Evolutionary conservation across 2,329 filamentous ascomycete species (phyloP).

Genomic region (Trichophyton mentagrophytes): DNA sequence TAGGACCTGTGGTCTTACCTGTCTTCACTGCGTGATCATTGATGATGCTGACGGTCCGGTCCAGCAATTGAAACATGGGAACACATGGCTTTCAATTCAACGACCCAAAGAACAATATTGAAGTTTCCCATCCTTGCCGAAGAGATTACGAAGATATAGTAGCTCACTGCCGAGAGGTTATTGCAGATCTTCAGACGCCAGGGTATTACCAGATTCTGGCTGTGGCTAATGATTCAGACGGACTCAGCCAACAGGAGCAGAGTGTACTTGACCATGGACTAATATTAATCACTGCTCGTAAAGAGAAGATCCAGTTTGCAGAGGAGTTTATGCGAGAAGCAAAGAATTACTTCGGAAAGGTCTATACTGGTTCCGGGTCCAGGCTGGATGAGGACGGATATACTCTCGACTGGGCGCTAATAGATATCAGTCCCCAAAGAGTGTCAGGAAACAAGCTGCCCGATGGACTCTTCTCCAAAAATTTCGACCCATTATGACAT

Average conservation of each 20-base stretch:
- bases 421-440: background rate
- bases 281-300: too few relatives aligned
- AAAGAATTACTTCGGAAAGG: background rate
- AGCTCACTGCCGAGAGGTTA: background rate
- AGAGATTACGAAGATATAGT: background rate
- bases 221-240: too few relatives aligned
- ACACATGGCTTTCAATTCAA: background rate
- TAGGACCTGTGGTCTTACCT: background rate
- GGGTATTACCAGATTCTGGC: too few relatives aligned
- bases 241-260: too few relatives aligned
- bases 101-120: background rate
- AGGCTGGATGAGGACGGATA: background rate
- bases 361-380: conserved; percentile 3
- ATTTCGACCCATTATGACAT: background rate
- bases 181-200: background rate
- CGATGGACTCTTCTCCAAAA: too few relatives aligned
- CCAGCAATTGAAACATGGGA: background rate
- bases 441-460: background rate
- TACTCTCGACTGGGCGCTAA: conserved; percentile 5
- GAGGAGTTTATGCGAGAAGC: background rate
- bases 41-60: background rate
- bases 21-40: background rate
- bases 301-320: background rate
- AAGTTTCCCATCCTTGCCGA: background rate
- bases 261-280: too few relatives aligned